Percentiles rank a stretch among this genome's conserved stretches.
Evolutionary conservation across 2,329 filamentous ascomycete genomes (phyloP).

Genomic region (Pseudocercospora cruenta): DNA sequence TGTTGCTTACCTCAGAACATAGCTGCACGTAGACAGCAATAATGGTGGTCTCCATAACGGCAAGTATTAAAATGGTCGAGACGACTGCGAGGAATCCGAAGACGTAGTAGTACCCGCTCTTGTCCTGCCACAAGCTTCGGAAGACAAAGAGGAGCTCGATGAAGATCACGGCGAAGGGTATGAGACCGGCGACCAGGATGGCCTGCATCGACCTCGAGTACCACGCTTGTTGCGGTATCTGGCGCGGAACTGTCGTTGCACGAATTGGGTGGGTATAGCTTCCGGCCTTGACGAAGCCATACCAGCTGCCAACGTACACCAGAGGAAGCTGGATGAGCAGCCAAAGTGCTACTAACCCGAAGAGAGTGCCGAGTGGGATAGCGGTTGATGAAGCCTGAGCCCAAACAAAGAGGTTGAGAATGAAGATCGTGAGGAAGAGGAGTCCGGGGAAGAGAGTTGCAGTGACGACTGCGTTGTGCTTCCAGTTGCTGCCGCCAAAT

Average conservation of each 20-base stretch:
- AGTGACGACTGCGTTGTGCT: constrained; percentile 73
- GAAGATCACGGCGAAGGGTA: constrained; percentile 86
- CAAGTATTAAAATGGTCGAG: constrained; percentile 70
- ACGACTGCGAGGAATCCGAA: constrained; percentile 84
- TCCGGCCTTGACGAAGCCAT: constrained; percentile 68
- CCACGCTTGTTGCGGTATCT: constrained; percentile 76
- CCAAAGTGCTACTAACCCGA: constrained; percentile 76
- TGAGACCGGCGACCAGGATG: constrained; percentile 72
- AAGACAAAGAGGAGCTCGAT: constrained; percentile 87
- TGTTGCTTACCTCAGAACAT: constrained; percentile 73
- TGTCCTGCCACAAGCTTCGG: constrained; percentile 86
- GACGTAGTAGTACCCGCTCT: constrained; percentile 89
- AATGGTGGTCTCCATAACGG: constrained; percentile 80
- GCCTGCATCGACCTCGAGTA: constrained; percentile 68
- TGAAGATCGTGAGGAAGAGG: constrained; percentile 72
- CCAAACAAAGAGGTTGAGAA: constrained; percentile 89
- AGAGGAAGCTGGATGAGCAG: constrained; percentile 83
- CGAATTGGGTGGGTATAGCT: constrained; percentile 83
- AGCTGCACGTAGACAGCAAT: constrained; percentile 82
- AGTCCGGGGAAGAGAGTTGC: constrained; percentile 79
- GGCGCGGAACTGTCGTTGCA: constrained; percentile 70
- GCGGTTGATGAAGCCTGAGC: constrained; percentile 86
- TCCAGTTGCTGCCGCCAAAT: constrained; percentile 75
- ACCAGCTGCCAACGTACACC: constrained; percentile 79
- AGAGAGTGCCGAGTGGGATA: constrained; percentile 77